Evolutionary conservation across 2,329 filamentous ascomycete genomes (phyloP).

Genomic region (Sarocladium oryzae): DNA sequence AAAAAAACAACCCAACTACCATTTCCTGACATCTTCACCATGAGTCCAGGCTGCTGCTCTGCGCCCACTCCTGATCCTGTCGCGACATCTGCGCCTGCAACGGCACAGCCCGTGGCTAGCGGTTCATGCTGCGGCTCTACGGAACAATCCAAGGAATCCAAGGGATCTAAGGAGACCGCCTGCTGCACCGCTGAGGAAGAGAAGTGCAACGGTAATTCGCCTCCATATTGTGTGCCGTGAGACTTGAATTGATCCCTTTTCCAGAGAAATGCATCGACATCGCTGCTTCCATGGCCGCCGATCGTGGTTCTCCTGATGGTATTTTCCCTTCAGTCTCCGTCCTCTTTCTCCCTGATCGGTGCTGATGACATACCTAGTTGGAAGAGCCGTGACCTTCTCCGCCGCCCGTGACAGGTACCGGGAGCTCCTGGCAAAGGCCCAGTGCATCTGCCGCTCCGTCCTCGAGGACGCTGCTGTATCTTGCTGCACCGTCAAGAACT

Average conservation of each 20-base stretch:
- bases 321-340: background rate
- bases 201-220: background rate
- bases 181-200: constrained; percentile 1
- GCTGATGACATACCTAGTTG: background rate
- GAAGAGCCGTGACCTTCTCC: constrained; percentile 3
- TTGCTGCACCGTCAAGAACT: background rate
- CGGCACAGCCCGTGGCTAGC: background rate
- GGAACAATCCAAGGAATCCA: no score
- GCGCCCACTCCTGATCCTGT: background rate
- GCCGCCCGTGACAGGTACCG: constrained; percentile 2
- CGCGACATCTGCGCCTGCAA: background rate
- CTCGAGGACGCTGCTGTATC: background rate
- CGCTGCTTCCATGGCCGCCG: background rate
- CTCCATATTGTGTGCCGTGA: background rate
- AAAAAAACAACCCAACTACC: background rate
- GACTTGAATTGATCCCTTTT: background rate
- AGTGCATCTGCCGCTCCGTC: background rate
- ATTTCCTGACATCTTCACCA: background rate
- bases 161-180: background rate
- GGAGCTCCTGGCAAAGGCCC: background rate
- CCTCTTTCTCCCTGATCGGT: background rate
- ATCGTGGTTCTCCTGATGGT: background rate
- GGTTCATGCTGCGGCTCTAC: background rate
- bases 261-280: constrained; percentile 2
- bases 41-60: constrained; percentile 4